A percentile compares a stretch with the other conserved stretches of the same genome.
Conservation (phyloP, 2,329 filamentous ascomycete species). For the Paracoccidioides brasiliensis region DNA sequence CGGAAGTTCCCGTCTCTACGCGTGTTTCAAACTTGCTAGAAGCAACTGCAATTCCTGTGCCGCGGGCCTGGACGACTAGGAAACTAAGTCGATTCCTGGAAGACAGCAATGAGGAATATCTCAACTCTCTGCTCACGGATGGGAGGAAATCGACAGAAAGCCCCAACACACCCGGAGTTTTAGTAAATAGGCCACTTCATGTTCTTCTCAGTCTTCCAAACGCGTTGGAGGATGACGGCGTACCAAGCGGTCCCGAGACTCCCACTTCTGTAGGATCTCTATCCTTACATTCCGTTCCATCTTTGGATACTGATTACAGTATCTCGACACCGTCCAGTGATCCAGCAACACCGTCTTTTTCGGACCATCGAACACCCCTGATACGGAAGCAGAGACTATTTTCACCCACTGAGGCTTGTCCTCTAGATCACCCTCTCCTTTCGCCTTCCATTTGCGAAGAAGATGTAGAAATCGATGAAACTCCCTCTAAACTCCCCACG, state of each 20-base stretch:
- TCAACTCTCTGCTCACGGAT: slow-evolving; percentile 45
- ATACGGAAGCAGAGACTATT: slow-evolving; percentile 36
- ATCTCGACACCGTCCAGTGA: slow-evolving; percentile 35
- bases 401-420: slow-evolving; percentile 42
- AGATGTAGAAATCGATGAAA: slow-evolving; percentile 6
- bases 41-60: slow-evolving; percentile 46
- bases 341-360: slow-evolving; percentile 31
- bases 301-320: slow-evolving; percentile 38
- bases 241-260: slow-evolving; percentile 28
- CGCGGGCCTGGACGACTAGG: slow-evolving; percentile 28
- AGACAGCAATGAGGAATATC: slow-evolving; percentile 34
- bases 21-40: slow-evolving; percentile 46
- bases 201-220: slow-evolving; percentile 44
- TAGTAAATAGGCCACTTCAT: slow-evolving; percentile 38
- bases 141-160: slow-evolving; percentile 37
- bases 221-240: slow-evolving; percentile 24
- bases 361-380: slow-evolving; percentile 23
- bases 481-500: slow-evolving; percentile 18
- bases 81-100: slow-evolving; percentile 28
- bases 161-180: slow-evolving; percentile 16
- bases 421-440: slow-evolving; percentile 45
- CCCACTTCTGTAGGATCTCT: slow-evolving; percentile 38
- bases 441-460: slow-evolving; percentile 20
- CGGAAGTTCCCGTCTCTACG: slow-evolving; percentile 36
- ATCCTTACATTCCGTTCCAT: slow-evolving; percentile 47